Base-by-base conservation (phyloP, 106 monocot species). In the Xerophyta viscosa region DNA sequence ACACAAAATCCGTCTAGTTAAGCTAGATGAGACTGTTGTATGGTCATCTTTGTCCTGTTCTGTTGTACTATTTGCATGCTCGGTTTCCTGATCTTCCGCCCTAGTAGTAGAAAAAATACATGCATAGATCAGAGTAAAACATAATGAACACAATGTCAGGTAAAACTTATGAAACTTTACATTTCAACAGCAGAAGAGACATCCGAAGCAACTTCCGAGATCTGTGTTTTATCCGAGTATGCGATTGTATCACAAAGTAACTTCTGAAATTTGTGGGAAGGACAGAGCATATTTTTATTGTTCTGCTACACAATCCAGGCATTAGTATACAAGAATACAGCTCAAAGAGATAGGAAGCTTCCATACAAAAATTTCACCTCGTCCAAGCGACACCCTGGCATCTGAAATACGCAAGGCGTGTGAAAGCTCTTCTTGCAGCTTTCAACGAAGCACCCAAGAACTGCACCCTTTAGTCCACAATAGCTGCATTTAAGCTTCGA, bases 401-500 rank as follows among this genome's bases (percentile, higher is more conserved):
- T 65, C 20, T 70, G 60, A 57, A 57, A 17, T n/a, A 83, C 84
- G 70, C 88, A 89, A 53, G 79, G 79, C 20, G 79, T 50, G 73
- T 89, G 88, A 55, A 55, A 89, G 62, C 83, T 84, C 47, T 69
- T 79, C 5, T 66, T 23, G 61, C 84, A 89, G 26, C 56, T 70
- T 57, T 80, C 71, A 3, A 65, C 50, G 63, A 66, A 84, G 60
- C 83, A 89, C 41, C 88, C 83, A 48, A 89, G 69, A 46, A 83
- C 88, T 43, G 88, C 88, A 27, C 93, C 88, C 58, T 72, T 77
- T 70, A 84, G 14, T 12, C 72, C 72, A 78, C 93, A 94, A 24
- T 48, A 72, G 58, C 41, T 64, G 33, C 93, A 94, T 67, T 70
- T 88, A 20, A 94, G 64, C 68, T 83, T 71, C 24, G 77, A 60